Conservation (phyloP, 2,329 filamentous ascomycete genomes). For the Trichoderma sp. region DNA sequence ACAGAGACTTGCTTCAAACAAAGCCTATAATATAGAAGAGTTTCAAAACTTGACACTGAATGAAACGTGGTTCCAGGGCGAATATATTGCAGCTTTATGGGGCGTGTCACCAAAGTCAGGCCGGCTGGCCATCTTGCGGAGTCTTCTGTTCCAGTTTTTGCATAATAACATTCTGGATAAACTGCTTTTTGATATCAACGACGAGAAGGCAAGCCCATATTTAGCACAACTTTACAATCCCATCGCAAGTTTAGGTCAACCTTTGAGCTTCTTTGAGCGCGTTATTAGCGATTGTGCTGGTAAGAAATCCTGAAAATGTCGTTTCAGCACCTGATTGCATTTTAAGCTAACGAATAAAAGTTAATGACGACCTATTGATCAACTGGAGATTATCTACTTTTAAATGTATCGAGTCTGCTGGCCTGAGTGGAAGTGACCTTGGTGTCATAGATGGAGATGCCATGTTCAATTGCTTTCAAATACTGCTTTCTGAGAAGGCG, state of each 20-base stretch:
- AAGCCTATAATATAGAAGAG: background rate
- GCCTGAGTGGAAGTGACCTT: background rate
- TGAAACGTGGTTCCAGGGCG: background rate
- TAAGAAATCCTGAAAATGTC: background rate
- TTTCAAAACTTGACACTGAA: background rate
- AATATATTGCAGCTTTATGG: background rate
- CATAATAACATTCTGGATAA: background rate
- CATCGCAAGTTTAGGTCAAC: background rate
- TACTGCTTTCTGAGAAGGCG: background rate
- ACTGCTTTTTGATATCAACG: background rate
- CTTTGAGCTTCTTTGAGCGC: background rate
- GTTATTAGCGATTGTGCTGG: background rate
- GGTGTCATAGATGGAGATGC: background rate
- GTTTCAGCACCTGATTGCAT: background rate
- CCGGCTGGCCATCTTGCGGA: background rate
- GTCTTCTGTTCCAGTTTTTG: background rate
- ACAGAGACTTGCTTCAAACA: background rate
- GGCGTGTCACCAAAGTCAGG: background rate
- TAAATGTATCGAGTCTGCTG: background rate
- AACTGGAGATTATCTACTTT: background rate
- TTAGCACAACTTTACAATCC: background rate
- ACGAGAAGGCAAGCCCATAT: background rate
- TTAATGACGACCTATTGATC: background rate
- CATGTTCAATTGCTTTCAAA: background rate
- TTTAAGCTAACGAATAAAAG: background rate